Conservation (phyloP, 225 moss, liverwort and hornwort genomes). For the Sphagnum tenellum region DNA sequence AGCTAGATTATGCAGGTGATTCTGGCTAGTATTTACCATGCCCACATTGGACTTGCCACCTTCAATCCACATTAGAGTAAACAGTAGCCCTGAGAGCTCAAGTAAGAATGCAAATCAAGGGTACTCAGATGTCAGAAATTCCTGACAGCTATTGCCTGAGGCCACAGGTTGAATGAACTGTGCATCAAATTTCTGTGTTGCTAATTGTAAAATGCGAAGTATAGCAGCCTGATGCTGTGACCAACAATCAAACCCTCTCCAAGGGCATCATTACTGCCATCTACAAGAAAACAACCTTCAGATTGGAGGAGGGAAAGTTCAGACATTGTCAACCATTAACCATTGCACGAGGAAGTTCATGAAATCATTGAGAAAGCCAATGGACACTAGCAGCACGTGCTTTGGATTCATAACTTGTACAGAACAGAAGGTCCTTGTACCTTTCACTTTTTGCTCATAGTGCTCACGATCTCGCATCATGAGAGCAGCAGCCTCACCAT, state of each 20-base stretch:
- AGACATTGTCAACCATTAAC: no score
- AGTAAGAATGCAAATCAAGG: not conserved
- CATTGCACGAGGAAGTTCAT: no score
- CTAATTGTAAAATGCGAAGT: no score
- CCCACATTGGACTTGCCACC: not conserved
- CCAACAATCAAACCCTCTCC: no score
- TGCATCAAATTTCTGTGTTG: no score
- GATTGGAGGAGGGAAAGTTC: no score
- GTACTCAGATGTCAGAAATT: not conserved
- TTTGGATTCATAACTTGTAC: not conserved
- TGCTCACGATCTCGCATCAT: conserved; percentile 90
- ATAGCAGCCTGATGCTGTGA: no score
- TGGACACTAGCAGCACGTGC: not conserved
- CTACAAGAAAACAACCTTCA: no score
- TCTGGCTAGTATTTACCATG: not conserved
- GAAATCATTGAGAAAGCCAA: not conserved
- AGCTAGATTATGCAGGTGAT: no score
- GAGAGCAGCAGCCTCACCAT: conserved; percentile 84
- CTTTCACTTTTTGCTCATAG: conserved; percentile 97
- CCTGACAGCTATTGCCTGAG: not conserved
- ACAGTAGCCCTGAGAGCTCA: no score
- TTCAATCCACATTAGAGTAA: not conserved
- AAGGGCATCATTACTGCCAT: no score
- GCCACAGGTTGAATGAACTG: no score
- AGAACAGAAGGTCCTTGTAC: conserved; percentile 14